These are phyloP conservation scores for Anaeromyces robustus DNA, from an alignment of 192 early-diverging fungal species.

Conservation along the genomic window DNA sequence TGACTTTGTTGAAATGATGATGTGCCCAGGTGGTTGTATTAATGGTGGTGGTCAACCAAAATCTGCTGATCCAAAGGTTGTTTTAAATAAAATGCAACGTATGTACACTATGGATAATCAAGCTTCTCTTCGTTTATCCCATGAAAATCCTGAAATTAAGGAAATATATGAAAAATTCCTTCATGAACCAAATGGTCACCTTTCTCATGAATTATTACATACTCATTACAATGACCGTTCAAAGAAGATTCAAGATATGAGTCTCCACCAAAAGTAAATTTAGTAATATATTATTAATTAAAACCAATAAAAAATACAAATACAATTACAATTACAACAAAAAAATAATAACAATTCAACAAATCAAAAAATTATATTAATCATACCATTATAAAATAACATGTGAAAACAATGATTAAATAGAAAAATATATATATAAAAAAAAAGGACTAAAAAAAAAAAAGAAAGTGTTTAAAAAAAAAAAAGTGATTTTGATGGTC, in stretches of 20 bases:
- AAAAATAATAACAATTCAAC: neutral
- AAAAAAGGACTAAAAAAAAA: too few relatives aligned
- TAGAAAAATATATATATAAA: too few relatives aligned
- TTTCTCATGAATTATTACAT: neutral
- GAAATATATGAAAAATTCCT: neutral
- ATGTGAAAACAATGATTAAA: too few relatives aligned
- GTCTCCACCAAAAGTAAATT: neutral
- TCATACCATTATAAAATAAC: too few relatives aligned
- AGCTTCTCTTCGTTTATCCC: neutral
- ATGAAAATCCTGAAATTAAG: neutral
- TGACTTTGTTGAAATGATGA: slow-evolving; percentile 3
- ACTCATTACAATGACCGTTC: neutral
- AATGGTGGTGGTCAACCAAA: slow-evolving; percentile 4
- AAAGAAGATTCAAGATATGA: neutral
- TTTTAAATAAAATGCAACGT: neutral
- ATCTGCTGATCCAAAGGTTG: neutral
- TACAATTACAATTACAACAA: neutral
- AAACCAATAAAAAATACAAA: too few relatives aligned
- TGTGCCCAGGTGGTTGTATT: slow-evolving; percentile 2
- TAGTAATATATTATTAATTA: neutral
- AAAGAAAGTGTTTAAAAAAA: too few relatives aligned
- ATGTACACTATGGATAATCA: neutral
- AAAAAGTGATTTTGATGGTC: too few relatives aligned
- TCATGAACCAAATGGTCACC: neutral
- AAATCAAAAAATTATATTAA: too few relatives aligned